Base-by-base conservation (phyloP, 345 rosid genomes). In the Acer saccharum region DNA sequence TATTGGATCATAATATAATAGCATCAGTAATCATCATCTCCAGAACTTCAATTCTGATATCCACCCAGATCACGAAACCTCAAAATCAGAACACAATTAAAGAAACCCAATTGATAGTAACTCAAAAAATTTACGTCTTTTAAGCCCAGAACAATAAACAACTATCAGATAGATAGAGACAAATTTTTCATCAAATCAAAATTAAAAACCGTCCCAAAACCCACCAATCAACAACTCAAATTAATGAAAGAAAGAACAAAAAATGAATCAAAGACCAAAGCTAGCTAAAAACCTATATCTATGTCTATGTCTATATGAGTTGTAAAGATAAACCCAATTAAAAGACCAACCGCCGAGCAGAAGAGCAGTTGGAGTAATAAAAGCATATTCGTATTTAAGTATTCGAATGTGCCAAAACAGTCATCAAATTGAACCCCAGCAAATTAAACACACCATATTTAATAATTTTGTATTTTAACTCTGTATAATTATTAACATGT, bases 371-470 rank as follows among this genome's bases (percentile, higher is more conserved):
- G 78, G 69, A 1, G 68, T 18, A 77, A 80, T 71, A 61, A 76
- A 69, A 69, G 88, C 79, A 83, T 86, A 83, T 83, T 81, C 84
- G 71, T 3, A 52, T 68, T 80, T 48, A 50, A 35, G 41, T 48
- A 50, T 73, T 73, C 68, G 80, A 79, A 77, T 72, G 81, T 73
- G 69, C 71, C 72, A 54, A 68, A 61, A 60, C 16, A 6, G 35
- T 14, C 8, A 32, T 52, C 70, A 52, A 4, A 23, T 17, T 74
- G 16, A 63, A 50, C 18, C 58, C 18, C 63, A 39, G 61, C 74
- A 9, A 64, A 68, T 10, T 39, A 74, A 13, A 20, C 8, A 65
- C 58, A 54, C n/a, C 43, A n/a, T n/a, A 41, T 41, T 12, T 64
- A 63, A 9, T 10, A 25, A 11, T n/a, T 39, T 43, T 55, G 65